Evolutionary conservation across 208 protist species (phyloP), one percentile per base, ranked within the genome.

Genomic region (Crithidia bombi): DNA sequence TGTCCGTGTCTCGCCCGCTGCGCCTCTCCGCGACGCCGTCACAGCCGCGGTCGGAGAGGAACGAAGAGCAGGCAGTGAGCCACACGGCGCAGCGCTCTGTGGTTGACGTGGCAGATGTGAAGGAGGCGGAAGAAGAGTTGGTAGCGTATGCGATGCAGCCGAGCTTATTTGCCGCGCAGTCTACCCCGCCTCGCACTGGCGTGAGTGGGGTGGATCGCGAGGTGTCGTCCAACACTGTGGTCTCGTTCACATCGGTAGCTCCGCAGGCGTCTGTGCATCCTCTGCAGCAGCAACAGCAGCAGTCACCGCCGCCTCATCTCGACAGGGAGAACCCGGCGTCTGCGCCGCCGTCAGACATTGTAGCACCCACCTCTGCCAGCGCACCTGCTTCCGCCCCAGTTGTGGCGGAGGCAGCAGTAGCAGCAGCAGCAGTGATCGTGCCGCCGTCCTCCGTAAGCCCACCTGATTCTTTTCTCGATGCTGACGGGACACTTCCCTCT

Each of bases 11-110:
- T 5, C 74, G 78, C 32, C 73, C 78, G 23, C 51, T 83, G 36
- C 78, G 73, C 21, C 68, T 83, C n/a, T 78, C 73, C n/a, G 64
- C 67, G 7, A 75, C 74, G 14, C 74, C 74, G 17, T 72, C 65
- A 10, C 65, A 73, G 59, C 73, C 65, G 36, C 56, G 61, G 44
- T 57, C 52, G 5, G 65, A 66, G 15, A 21, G 43, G 21, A 58
- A 47, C n/a, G 56, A 71, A 19, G 69, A 61, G 3, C 7, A 23
- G 3, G 55, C 52, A 32, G 56, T 30, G 50, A 47, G 25, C n/a
- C 39, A 23, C 15, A 36, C 17, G 36, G 25, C 33, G 33, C 33
- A 11, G 11, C 38, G 15, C 0, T 65, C 54, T 21, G 36, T 39
- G 5, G 9, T 39, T 7, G 52, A 57, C 3, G 19, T 39, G 28